Evolutionary conservation across 2,329 filamentous ascomycete genomes (phyloP).

Genomic region (Calonectria hongkongensis): DNA sequence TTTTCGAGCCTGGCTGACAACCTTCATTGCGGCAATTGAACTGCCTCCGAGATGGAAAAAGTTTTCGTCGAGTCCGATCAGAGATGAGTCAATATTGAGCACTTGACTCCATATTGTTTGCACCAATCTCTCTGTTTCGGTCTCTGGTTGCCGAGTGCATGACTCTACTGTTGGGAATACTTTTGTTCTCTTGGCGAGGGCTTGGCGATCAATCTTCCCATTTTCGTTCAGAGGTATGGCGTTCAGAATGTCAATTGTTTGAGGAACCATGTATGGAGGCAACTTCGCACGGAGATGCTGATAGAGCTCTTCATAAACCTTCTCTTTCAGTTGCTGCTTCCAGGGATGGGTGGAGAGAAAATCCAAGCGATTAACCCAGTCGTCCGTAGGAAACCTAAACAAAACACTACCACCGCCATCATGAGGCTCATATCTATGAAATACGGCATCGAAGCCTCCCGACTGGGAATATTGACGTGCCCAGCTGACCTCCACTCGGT

Average conservation of each 20-base stretch:
- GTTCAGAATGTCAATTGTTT: slow-evolving; percentile 47
- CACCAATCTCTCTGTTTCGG: slow-evolving; percentile 49
- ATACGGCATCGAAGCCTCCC: slow-evolving; percentile 55
- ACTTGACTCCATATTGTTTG: slow-evolving; percentile 61
- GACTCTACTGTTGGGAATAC: neutral
- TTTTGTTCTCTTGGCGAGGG: slow-evolving; percentile 62
- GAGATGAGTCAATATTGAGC: slow-evolving; percentile 57
- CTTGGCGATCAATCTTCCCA: slow-evolving; percentile 23
- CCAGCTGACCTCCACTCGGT: slow-evolving; percentile 67
- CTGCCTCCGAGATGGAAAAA: slow-evolving; percentile 72
- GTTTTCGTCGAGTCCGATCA: slow-evolving; percentile 65
- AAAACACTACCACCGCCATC: slow-evolving; percentile 26
- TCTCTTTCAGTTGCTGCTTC: slow-evolving; percentile 16
- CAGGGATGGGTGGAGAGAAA: slow-evolving; percentile 20
- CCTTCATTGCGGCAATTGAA: slow-evolving; percentile 69
- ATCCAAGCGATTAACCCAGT: neutral
- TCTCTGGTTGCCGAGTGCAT: slow-evolving; percentile 33
- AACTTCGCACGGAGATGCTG: slow-evolving; percentile 26
- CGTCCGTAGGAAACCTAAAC: slow-evolving; percentile 52
- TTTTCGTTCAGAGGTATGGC: slow-evolving; percentile 46
- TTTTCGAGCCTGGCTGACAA: slow-evolving; percentile 55
- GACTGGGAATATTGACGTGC: slow-evolving; percentile 61
- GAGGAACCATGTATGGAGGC: slow-evolving; percentile 55
- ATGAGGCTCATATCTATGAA: slow-evolving; percentile 59
- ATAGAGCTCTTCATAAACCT: slow-evolving; percentile 1